Percentiles rank a stretch among this genome's conserved stretches.
These are phyloP conservation scores for Crithidia brevicula DNA, from an alignment of 208 protist genomes.

Conservation along the genomic window DNA sequence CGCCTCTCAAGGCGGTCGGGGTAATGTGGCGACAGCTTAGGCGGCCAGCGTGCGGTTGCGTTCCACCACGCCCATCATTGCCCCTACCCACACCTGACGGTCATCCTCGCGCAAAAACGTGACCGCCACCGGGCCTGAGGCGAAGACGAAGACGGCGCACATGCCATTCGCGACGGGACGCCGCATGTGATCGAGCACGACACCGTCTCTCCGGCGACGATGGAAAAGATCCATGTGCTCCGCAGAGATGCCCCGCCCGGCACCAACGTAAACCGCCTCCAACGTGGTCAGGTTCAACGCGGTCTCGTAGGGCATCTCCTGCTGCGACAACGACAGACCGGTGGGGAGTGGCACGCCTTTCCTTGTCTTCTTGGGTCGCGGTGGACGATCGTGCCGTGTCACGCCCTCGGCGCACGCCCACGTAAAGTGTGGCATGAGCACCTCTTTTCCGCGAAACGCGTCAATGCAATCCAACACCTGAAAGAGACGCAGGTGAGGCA, in stretches of 20 bases:
- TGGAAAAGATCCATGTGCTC: constrained; percentile 24
- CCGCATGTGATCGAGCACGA: constrained; percentile 46
- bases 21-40: not conserved
- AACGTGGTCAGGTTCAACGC: constrained; percentile 54
- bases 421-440: constrained; percentile 72
- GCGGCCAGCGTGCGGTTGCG: constrained; percentile 43
- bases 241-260: constrained; percentile 19
- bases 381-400: constrained; percentile 5
- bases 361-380: constrained; percentile 1
- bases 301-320: constrained; percentile 33
- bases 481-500: constrained; percentile 69
- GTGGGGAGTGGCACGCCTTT: constrained; percentile 31
- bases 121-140: constrained; percentile 48
- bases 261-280: constrained; percentile 48
- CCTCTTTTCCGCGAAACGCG: constrained; percentile 33
- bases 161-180: constrained; percentile 40
- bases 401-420: constrained; percentile 38
- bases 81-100: constrained; percentile 66
- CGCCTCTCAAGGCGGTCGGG: not conserved
- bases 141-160: constrained; percentile 68
- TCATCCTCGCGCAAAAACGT: constrained; percentile 67
- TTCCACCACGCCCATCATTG: constrained; percentile 76
- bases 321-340: constrained; percentile 26
- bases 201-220: not conserved
- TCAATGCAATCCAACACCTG: constrained; percentile 59